Base-by-base conservation (phyloP, 805 yeast species). In the Torulaspora indica region DNA sequence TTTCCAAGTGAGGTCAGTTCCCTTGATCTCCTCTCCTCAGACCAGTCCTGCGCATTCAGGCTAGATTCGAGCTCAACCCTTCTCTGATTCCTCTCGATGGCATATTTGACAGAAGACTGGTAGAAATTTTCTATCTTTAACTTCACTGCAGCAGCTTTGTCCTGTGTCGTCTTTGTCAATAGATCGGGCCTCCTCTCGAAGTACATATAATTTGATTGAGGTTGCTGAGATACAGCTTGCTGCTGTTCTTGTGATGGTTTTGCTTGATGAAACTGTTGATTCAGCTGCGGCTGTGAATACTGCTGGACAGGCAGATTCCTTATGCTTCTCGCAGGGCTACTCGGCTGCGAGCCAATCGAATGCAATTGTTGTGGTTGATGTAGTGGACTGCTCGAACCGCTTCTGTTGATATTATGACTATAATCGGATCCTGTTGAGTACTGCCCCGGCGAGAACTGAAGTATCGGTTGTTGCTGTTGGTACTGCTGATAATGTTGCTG, bases 51-150 rank as follows among this genome's bases (percentile, higher is more conserved):
- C 9, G 64, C 59, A 35, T 77, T 72, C 30, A 89, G 66, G 46
- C 78, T 77, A 53, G 82, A 83, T 68, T 86, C 98, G 51, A 89
- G 74, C 55, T 84, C 88, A 31, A 89, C 77, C 32, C 97, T 75
- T 66, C 98, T 79, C 65, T 90, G 96, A 63, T 91, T 93, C 53
- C 98, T 74, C 65, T 93, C 98, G 49, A 93, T 89, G 0, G 98
- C 98, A 63, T 89, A 95, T 43, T 79, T 77, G 23, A 90, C 95
- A 13, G 90, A 80, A 63, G 85, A 79, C 52, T 87, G 87, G 67
- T 88, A 89, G 61, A 79, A 86, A 59, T 87, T 87, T 61, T 89
- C 96, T 38, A 89, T 70, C 53, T 82, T 81, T 48, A 89, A 72
- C 64, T 87, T 88, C 35, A 86, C 80, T 2, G 91, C 86, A 0